Conservation (phyloP, 169 alveolate species). For the Cryptosporidium andersoni region DNA sequence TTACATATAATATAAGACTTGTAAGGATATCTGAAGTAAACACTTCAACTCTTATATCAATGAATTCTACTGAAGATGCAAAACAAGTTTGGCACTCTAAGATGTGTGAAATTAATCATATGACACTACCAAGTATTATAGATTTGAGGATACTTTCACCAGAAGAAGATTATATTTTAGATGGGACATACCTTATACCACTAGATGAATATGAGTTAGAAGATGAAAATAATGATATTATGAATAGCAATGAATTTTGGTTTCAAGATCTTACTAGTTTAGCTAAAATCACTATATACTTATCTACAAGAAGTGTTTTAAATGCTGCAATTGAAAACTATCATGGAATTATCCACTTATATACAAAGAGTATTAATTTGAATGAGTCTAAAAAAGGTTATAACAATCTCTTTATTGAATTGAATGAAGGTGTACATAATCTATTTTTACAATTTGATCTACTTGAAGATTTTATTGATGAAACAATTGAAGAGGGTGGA, state of each 20-base stretch:
- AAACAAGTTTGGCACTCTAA: background rate
- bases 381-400: conserved; percentile 2
- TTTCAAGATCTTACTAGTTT: conserved; percentile 10
- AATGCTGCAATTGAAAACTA: conserved; percentile 29
- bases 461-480: conserved; percentile 50
- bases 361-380: background rate
- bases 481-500: conserved; percentile 49
- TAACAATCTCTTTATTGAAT: conserved; percentile 27
- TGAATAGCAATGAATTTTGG: background rate
- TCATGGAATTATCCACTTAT: conserved; percentile 14
- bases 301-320: conserved; percentile 25
- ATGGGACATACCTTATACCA: conserved; percentile 47
- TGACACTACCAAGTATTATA: conserved; percentile 23
- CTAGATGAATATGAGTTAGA: conserved; percentile 26
- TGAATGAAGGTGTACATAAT: conserved; percentile 14
- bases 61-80: background rate
- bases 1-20: too few species aligned
- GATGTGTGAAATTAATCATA: conserved; percentile 22
- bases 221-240: background rate
- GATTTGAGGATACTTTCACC: conserved; percentile 13
- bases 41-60: background rate
- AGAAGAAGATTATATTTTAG: conserved; percentile 31
- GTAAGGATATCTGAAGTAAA: background rate
- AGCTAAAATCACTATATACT: conserved; percentile 1
- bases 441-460: conserved; percentile 45